Evolutionary conservation across 108 stramenopile genomes (phyloP).

Genomic region (Schizochytrium sp.): DNA sequence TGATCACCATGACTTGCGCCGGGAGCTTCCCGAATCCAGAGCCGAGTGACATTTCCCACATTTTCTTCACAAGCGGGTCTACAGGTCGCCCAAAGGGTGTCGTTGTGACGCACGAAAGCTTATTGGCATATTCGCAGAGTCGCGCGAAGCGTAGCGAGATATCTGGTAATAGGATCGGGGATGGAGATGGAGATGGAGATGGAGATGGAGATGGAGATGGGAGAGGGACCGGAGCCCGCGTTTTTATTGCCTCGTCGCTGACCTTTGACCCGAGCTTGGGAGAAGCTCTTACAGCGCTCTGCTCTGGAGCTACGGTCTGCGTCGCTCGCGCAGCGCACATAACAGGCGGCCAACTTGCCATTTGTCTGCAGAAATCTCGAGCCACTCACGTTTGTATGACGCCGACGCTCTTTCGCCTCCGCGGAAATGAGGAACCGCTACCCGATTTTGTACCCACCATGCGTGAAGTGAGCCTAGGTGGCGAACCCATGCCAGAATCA

Average conservation of each 20-base stretch:
- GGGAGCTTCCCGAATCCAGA: neutral
- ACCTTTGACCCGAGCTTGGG: constrained; percentile 8
- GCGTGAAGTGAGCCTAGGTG: neutral
- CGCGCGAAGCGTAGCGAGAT: no score
- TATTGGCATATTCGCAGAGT: neutral
- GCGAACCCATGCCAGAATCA: neutral
- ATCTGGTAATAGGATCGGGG: no score
- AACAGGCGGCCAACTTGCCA: neutral
- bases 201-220: neutral
- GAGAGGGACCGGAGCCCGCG: neutral
- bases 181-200: neutral
- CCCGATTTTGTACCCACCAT: neutral
- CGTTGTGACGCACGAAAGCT: neutral
- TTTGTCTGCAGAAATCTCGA: neutral
- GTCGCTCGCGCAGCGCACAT: neutral
- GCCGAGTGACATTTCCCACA: neutral
- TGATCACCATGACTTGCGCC: neutral
- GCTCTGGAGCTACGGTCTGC: neutral
- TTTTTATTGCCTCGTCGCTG: neutral
- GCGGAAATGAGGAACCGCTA: neutral
- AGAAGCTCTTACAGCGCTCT: neutral
- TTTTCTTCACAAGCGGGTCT: constrained; percentile 8
- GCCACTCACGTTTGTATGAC: constrained; percentile 1
- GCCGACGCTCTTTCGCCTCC: neutral
- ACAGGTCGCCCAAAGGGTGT: neutral